These are phyloP conservation scores for Umbelopsis sp. DNA, from an alignment of 192 early-diverging fungal genomes.

Conservation along the genomic window DNA sequence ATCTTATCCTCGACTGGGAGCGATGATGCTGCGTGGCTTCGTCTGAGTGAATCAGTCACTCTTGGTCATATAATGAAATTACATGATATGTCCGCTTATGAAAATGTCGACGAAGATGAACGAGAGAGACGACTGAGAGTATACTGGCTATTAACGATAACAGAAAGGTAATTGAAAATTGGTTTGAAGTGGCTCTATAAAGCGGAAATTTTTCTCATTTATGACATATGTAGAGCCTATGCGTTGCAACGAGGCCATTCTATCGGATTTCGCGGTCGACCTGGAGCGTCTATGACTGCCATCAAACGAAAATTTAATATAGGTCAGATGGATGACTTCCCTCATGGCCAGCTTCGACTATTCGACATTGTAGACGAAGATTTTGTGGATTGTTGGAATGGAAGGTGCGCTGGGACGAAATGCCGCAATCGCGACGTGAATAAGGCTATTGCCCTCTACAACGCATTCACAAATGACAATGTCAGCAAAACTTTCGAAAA, in stretches of 20 bases:
- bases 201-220: not conserved
- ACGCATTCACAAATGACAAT: not conserved
- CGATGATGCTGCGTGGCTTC: conserved; percentile 9
- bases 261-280: conserved; percentile 2
- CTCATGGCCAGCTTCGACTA: not conserved
- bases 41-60: conserved; percentile 1
- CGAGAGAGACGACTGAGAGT: not conserved
- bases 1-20: not conserved
- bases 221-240: not conserved
- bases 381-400: conserved; percentile 21
- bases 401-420: not conserved
- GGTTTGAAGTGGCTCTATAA: too few species aligned
- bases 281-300: conserved; percentile 2
- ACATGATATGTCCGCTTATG: not conserved
- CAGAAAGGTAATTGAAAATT: conserved; percentile 17
- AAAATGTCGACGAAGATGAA: not conserved
- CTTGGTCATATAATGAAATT: not conserved
- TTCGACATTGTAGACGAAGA: conserved; percentile 19
- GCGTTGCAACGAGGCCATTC: conserved; percentile 12
- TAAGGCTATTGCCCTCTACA: conserved; percentile 4
- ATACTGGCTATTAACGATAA: conserved; percentile 12
- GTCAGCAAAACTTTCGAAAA: not conserved
- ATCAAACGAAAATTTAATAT: conserved; percentile 9
- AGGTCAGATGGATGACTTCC: conserved; percentile 12
- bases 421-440: not conserved